Percentiles rank a stretch among this genome's conserved stretches.
These are phyloP conservation scores for Fraxinus latifolia DNA, from an alignment of 305 asterid species.

Conservation along the genomic window DNA sequence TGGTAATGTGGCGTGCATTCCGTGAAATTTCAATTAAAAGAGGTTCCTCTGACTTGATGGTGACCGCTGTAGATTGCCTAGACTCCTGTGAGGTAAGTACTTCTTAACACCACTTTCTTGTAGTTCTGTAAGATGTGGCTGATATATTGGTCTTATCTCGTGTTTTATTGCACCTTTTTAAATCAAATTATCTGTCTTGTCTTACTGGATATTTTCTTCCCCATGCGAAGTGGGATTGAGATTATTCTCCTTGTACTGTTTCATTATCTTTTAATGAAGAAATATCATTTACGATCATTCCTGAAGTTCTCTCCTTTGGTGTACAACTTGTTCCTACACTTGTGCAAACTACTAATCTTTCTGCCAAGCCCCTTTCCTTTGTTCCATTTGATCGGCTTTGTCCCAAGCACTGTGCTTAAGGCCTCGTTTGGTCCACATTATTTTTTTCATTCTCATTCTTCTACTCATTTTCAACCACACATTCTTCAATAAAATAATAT, in stretches of 20 bases:
- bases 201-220: background rate
- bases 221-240: background rate
- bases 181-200: background rate
- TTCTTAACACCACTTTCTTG: slow-evolving; percentile 13
- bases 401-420: background rate
- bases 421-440: too few relatives aligned
- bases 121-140: background rate
- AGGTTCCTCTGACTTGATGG: slow-evolving; percentile 47
- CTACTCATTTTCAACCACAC: too few relatives aligned
- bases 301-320: background rate
- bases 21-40: slow-evolving; percentile 32
- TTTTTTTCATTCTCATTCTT: too few relatives aligned
- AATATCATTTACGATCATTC: background rate
- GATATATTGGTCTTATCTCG: background rate
- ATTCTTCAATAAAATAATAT: too few relatives aligned
- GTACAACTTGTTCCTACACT: background rate
- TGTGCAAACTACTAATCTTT: background rate
- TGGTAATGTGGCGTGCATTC: slow-evolving; percentile 66
- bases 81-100: slow-evolving; percentile 53
- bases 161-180: background rate
- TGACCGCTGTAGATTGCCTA: slow-evolving; percentile 57
- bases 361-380: background rate
- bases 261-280: background rate
- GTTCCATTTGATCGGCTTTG: background rate
- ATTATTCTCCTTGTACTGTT: background rate